Evolutionary conservation across 2,329 filamentous ascomycete genomes (phyloP).

Genomic region (Bipolaris bicolor): DNA sequence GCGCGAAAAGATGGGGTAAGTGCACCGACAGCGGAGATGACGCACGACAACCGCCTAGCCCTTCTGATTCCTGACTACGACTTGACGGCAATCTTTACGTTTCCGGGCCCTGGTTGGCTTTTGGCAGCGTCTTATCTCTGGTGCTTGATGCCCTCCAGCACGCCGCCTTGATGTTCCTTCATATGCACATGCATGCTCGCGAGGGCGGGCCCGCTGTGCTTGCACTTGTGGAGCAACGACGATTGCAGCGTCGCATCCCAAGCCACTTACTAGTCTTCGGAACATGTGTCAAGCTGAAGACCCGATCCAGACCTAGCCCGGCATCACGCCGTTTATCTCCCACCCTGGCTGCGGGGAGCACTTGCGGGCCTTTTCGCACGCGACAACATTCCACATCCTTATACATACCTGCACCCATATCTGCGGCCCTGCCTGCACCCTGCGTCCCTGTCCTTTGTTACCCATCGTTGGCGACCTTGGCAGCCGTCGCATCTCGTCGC

Average conservation of each 20-base stretch:
- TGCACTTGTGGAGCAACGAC: slow-evolving; percentile 11
- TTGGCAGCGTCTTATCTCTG: slow-evolving; percentile 4
- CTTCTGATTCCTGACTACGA: not conserved
- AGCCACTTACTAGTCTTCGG: not conserved
- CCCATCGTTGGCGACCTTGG: not conserved
- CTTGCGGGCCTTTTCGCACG: not conserved
- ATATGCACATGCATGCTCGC: not conserved
- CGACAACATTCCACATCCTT: slow-evolving; percentile 1
- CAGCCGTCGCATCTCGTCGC: not conserved
- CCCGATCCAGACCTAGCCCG: slow-evolving; percentile 7
- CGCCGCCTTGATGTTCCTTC: slow-evolving; percentile 1
- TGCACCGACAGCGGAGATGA: slow-evolving; percentile 12
- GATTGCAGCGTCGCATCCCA: slow-evolving; percentile 13
- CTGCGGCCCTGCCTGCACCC: not conserved
- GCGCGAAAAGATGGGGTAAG: slow-evolving; percentile 1
- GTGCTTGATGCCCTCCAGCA: slow-evolving; percentile 2
- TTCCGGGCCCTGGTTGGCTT: not conserved
- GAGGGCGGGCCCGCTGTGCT: not conserved
- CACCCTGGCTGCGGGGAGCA: slow-evolving; percentile 4
- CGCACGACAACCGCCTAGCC: slow-evolving; percentile 6
- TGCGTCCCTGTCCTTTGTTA: not conserved
- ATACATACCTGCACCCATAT: not conserved
- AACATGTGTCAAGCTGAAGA: slow-evolving; percentile 3
- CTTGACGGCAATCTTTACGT: not conserved
- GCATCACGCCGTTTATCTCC: slow-evolving; percentile 4